Evolutionary conservation across 2,329 filamentous ascomycete species (phyloP), one percentile per base, ranked within the genome.

Genomic region (Ophiostoma ulmi): DNA sequence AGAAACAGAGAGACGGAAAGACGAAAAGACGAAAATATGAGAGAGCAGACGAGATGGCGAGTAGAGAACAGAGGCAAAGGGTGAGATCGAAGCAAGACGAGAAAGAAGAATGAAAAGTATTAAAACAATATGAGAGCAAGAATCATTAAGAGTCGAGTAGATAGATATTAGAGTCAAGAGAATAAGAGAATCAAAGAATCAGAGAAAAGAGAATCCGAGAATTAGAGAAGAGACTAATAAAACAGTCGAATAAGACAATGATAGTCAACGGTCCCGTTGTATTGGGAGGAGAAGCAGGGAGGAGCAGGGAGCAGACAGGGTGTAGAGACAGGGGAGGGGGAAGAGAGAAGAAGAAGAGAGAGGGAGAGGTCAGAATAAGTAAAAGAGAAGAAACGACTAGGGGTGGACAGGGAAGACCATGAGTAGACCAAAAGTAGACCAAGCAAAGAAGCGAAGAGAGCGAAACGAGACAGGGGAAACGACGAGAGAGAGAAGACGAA

Each of bases 241-340:
- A 44, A 44, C 11, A 44, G 11, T 10, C 11, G 52, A 65, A 31
- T 6, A 52, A 61, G 58, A 31, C 31, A 20, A 39, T 66, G 20
- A 64, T n/a, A 48, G 22, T 41, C 52, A 13, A 58, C 52, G n/a
- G 52, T 26, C 52, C 52, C 52, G 52, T 58, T 58, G 52, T 58
- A 58, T 26, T 58, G 52, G 52, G 52, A 58, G 52, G 52, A 58
- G 52, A 58, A 26, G 52, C 52, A 58, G 52, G 52, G 52, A 58
- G 52, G 31, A 26, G 52, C 52, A 58, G 52, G 52, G 52, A 58
- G 52, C 17, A 1, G 52, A 26, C 52, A 22, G 22, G 52, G 52
- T 22, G 52, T 5, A 26, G 22, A 69, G 22, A 44, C n/a, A 26
- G 52, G 52, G 22, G n/a, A 58, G 52, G 22, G 52, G 20, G 20